Conservation (phyloP, 2,329 filamentous ascomycete genomes). For the Thelonectria discophora region DNA sequence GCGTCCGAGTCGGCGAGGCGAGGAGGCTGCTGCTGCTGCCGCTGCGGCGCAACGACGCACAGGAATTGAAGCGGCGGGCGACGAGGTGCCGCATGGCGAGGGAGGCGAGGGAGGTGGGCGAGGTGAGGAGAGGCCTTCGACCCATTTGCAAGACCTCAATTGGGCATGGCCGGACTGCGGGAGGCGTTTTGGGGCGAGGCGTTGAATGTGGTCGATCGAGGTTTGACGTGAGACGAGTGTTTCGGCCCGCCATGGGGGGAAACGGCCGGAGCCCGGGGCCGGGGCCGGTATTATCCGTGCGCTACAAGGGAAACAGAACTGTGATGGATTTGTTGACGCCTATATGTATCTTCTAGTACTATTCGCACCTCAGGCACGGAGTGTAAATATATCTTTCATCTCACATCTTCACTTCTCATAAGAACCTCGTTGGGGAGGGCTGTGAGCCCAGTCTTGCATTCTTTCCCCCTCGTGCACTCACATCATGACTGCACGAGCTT, state of each 20-base stretch:
- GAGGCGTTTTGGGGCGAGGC: not conserved
- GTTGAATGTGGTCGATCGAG: not conserved
- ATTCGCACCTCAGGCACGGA: too few species aligned
- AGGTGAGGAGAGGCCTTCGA: slow-evolving; percentile 41
- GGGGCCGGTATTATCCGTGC: slow-evolving; percentile 18
- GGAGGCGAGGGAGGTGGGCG: slow-evolving; percentile 30
- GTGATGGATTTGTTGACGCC: too few species aligned
- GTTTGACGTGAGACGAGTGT: slow-evolving; percentile 19
- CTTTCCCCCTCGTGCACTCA: slow-evolving; percentile 28
- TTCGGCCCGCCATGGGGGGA: not conserved
- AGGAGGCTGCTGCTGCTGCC: too few species aligned
- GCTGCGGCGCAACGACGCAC: slow-evolving; percentile 16
- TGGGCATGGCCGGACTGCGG: slow-evolving; percentile 37
- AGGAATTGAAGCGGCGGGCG: slow-evolving; percentile 31
- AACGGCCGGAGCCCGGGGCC: slow-evolving; percentile 1
- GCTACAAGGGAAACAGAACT: not conserved
- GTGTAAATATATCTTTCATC: too few species aligned
- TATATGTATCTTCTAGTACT: too few species aligned
- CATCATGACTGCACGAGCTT: slow-evolving; percentile 29
- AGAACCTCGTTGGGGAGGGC: slow-evolving; percentile 28
- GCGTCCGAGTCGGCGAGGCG: slow-evolving; percentile 10
- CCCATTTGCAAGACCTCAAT: slow-evolving; percentile 45
- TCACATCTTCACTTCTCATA: not conserved
- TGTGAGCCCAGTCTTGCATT: slow-evolving; percentile 37
- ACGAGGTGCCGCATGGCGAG: slow-evolving; percentile 16